phyloP scores from a whole-genome alignment of 495 filamentous ascomycete species.

The Annulohypoxylon moriforme region DNA sequence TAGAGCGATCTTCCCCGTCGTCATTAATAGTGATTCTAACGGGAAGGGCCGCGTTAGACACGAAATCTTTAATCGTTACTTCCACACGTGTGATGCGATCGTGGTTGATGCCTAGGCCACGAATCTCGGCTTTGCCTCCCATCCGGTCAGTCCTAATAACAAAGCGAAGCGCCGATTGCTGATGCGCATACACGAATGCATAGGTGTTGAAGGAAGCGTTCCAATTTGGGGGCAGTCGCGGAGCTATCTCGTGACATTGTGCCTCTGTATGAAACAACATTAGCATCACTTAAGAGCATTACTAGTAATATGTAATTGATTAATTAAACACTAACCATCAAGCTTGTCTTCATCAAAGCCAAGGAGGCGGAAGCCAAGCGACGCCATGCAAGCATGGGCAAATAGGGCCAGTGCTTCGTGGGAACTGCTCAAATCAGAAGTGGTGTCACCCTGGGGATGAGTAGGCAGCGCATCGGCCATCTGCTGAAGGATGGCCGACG shows the following conservation, averaged over 20 bases:
- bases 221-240: slow-evolving; percentile 81
- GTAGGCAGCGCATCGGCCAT: slow-evolving; percentile 70
- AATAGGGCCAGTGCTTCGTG: slow-evolving; percentile 90
- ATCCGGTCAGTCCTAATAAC: slow-evolving; percentile 84
- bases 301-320: slow-evolving; percentile 68
- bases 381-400: slow-evolving; percentile 82
- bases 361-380: slow-evolving; percentile 82
- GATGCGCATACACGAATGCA: slow-evolving; percentile 88
- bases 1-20: slow-evolving; percentile 57
- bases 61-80: slow-evolving; percentile 77
- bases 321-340: slow-evolving; percentile 47
- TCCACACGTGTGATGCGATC: slow-evolving; percentile 85
- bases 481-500: slow-evolving; percentile 57
- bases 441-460: slow-evolving; percentile 60
- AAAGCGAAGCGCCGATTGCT: slow-evolving; percentile 88
- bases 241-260: slow-evolving; percentile 56
- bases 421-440: slow-evolving; percentile 74
- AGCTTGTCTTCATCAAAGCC: slow-evolving; percentile 84
- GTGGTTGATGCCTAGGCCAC: slow-evolving; percentile 80
- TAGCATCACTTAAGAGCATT: slow-evolving; percentile 4
- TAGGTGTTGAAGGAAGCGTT: slow-evolving; percentile 73
- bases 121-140: slow-evolving; percentile 83
- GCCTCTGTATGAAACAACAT: slow-evolving; percentile 49
- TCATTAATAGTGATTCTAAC: slow-evolving; percentile 56
- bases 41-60: slow-evolving; percentile 65